Evolutionary conservation across 495 filamentous ascomycete genomes (phyloP), one percentile per base, ranked within the genome.

Genomic region (Penicillium ochrochloron): DNA sequence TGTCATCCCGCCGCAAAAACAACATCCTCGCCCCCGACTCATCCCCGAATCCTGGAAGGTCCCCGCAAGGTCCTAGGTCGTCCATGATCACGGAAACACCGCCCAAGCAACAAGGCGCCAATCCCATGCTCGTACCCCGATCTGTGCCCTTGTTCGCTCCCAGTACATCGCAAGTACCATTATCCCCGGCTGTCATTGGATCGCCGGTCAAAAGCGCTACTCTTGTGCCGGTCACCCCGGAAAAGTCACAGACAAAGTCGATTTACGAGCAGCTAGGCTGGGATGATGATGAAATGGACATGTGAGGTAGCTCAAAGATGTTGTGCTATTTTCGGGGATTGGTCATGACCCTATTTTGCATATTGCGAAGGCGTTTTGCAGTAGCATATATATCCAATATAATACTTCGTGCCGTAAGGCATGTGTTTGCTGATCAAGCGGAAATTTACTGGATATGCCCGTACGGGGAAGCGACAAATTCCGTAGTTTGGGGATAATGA

Each of bases 231-330:
- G 71, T 75, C 46, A 80, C 78, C 1, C 79, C 79, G 10, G 76
- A 80, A 72, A 82, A 75, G 75, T 79, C 71, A 15, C 67, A 74
- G 54, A 59, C 68, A 17, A 90, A 66, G 44, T 70, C 69, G 19
- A 90, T 97, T 52, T 96, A 90, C 70, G 85, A 89, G 73, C 78
- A 80, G 39, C 72, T 95, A 54, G 90, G 92, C 52, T 92, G 93
- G 93, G 89, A 94, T 67, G 88, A 90, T 69, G 85, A 89, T 64
- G 81, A 86, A 29, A 70, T 74, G 66, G 71, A 74, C 6, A 62
- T 88, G 84, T 69, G 72, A 76, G 23, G 15, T 37, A 25, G 7
- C 5, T 12, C 35, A 51, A 48, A 25, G 44, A 19, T 14, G 14
- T 12, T 23, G 1, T 4, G 9, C 21, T 11, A 19, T 11, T 25